Conservation (phyloP, 2,329 filamentous ascomycete species). For the Zasmidium cellare region DNA sequence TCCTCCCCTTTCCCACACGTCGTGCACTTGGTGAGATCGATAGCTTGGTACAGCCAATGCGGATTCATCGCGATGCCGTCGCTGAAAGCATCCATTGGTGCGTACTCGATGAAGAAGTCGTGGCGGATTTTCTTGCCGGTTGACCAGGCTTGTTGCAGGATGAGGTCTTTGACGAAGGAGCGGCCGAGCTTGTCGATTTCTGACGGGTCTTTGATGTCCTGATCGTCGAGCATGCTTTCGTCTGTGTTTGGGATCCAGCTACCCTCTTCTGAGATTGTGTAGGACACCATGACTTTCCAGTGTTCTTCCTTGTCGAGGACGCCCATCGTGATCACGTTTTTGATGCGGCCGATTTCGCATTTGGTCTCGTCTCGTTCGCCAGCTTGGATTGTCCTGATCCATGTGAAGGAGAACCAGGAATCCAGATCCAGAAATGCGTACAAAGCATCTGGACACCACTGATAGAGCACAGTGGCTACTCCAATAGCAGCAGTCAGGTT, state of each 20-base stretch:
- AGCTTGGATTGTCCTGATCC: slow-evolving; percentile 12
- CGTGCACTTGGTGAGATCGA: slow-evolving; percentile 17
- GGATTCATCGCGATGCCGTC: slow-evolving; percentile 24
- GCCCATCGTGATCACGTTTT: slow-evolving; percentile 22
- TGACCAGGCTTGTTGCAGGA: slow-evolving; percentile 15
- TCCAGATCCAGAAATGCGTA: slow-evolving; percentile 20
- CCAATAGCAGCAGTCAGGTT: slow-evolving; percentile 17
- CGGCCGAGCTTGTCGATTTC: slow-evolving; percentile 11
- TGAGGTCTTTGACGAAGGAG: slow-evolving; percentile 13
- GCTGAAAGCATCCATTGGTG: slow-evolving; percentile 17
- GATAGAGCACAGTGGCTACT: slow-evolving; percentile 22
- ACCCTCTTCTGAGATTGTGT: slow-evolving; percentile 9
- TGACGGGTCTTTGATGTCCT: slow-evolving; percentile 20
- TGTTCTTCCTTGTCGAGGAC: slow-evolving; percentile 14
- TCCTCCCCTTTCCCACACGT: slow-evolving; percentile 7
- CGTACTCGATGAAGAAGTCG: slow-evolving; percentile 22
- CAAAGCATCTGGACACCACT: slow-evolving; percentile 21
- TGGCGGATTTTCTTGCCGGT: slow-evolving; percentile 20
- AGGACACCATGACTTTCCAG: slow-evolving; percentile 22
- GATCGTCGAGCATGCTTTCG: slow-evolving; percentile 28
- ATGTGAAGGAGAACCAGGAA: slow-evolving; percentile 26
- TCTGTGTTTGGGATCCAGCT: slow-evolving; percentile 16
- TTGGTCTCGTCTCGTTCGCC: slow-evolving; percentile 5
- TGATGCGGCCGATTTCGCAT: slow-evolving; percentile 24
- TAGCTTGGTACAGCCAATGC: slow-evolving; percentile 22